phyloP scores from a whole-genome alignment of 1,139 yeast species.

The Hemisphaericaspora xylanilytica region DNA sequence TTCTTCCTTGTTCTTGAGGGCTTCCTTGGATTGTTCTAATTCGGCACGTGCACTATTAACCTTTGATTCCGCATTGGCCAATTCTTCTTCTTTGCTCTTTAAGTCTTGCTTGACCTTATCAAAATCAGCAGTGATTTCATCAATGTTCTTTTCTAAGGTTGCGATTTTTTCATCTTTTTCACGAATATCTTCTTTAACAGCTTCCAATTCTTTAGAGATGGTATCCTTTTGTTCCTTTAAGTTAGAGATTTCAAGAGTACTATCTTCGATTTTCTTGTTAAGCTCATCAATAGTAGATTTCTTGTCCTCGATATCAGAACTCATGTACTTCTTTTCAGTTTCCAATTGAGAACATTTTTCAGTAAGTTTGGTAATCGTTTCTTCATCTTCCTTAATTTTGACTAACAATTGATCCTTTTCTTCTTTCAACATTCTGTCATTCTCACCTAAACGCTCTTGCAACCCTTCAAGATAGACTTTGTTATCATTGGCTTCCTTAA shows the following conservation, averaged over 20 bases:
- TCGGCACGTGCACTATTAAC: neutral
- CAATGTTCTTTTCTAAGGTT: neutral
- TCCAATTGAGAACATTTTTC: neutral
- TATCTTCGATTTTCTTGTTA: neutral
- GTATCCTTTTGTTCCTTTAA: constrained; percentile 1
- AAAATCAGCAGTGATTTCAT: neutral
- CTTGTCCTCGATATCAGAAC: neutral
- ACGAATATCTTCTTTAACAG: neutral
- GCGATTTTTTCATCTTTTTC: neutral
- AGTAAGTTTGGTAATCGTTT: neutral
- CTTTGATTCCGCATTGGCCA: neutral
- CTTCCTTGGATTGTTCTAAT: constrained; percentile 2
- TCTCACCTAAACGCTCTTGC: neutral
- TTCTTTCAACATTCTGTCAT: neutral
- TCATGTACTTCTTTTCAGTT: neutral
- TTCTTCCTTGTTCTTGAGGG: neutral
- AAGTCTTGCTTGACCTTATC: neutral
- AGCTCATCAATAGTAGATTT: neutral
- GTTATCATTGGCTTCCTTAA: neutral
- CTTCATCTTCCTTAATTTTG: neutral
- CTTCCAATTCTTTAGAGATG: neutral
- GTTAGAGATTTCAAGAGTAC: neutral
- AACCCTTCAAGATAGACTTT: neutral
- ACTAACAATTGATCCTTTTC: neutral
- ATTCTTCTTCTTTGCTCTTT: neutral